Evolutionary conservation across 1,284 basidiomycete genomes (phyloP).

Genomic region (Apiotrichum domesticum): DNA sequence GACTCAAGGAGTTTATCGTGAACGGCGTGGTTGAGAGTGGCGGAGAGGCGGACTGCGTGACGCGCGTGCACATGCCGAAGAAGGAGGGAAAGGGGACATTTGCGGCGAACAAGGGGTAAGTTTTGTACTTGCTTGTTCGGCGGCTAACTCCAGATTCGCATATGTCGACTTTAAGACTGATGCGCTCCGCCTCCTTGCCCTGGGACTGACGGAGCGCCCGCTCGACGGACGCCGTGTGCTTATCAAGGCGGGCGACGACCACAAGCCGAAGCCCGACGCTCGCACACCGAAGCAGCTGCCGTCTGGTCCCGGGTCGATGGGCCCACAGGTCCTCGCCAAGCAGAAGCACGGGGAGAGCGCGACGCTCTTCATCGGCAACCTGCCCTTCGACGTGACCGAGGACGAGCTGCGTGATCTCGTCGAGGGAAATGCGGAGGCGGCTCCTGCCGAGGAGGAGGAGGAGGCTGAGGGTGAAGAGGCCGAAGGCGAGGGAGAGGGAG

Average conservation of each 20-base stretch:
- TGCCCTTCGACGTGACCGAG: conserved; percentile 69
- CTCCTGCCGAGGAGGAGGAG: conserved; percentile 9
- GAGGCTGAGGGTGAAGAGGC: conserved; percentile 24
- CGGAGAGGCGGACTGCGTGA: conserved; percentile 42
- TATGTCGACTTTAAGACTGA: conserved; percentile 86
- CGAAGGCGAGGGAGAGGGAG: conserved; percentile 31
- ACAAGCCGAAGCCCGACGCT: conserved; percentile 38
- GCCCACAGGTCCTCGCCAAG: conserved; percentile 29
- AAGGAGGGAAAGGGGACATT: conserved; percentile 40
- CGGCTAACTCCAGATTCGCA: conserved; percentile 63
- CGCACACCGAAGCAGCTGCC: conserved; percentile 51
- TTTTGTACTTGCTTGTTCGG: neutral
- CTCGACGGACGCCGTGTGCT: conserved; percentile 81
- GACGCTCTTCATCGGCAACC: conserved; percentile 42
- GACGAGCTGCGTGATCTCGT: conserved; percentile 56
- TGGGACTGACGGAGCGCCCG: conserved; percentile 71
- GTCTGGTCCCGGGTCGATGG: conserved; percentile 11
- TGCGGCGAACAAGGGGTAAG: conserved; percentile 52
- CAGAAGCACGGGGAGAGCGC: conserved; percentile 42
- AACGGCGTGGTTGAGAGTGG: conserved; percentile 52
- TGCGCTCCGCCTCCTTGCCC: conserved; percentile 66
- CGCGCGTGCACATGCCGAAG: conserved; percentile 53
- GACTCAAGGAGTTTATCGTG: conserved; percentile 66
- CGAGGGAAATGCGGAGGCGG: conserved; percentile 33
- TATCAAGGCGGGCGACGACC: conserved; percentile 87